Conservation (phyloP, 208 protist species). For the Leishmania tarentolae region DNA sequence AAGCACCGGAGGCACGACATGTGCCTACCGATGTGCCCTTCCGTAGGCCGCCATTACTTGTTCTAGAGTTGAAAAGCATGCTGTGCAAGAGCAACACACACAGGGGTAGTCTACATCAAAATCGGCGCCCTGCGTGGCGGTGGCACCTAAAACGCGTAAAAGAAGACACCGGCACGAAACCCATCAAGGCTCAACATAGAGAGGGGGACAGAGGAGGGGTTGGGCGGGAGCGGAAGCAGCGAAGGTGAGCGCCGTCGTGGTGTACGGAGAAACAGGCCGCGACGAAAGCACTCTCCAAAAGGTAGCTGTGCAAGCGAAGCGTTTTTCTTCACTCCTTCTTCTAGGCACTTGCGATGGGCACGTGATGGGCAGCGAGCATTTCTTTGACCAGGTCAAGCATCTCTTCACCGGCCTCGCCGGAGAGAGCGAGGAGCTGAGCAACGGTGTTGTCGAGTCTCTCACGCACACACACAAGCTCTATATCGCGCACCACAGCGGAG, state of each 20-base stretch:
- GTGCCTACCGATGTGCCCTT: not conserved
- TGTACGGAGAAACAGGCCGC: not conserved
- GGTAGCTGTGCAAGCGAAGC: not conserved
- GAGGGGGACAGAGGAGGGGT: not conserved
- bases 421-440: slow-evolving; percentile 45
- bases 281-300: not conserved
- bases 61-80: not conserved
- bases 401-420: slow-evolving; percentile 42
- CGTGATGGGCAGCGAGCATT: slow-evolving; percentile 33
- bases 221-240: not conserved
- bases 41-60: not conserved
- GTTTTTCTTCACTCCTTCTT: not conserved
- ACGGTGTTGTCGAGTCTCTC: slow-evolving; percentile 45
- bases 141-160: too few relatives aligned
- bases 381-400: slow-evolving; percentile 42
- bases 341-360: slow-evolving; percentile 20
- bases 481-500: slow-evolving; percentile 38
- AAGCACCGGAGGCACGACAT: not conserved
- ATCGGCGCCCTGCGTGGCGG: not conserved
- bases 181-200: not conserved
- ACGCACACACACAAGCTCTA: slow-evolving; percentile 55
- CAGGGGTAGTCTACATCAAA: slow-evolving; percentile 4
- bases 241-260: not conserved
- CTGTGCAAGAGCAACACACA: not conserved
- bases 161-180: not conserved